Evolutionary conservation across 2,329 filamentous ascomycete species (phyloP), one percentile per base, ranked within the genome.

Genomic region (Lasiodiplodia gonubiensis): DNA sequence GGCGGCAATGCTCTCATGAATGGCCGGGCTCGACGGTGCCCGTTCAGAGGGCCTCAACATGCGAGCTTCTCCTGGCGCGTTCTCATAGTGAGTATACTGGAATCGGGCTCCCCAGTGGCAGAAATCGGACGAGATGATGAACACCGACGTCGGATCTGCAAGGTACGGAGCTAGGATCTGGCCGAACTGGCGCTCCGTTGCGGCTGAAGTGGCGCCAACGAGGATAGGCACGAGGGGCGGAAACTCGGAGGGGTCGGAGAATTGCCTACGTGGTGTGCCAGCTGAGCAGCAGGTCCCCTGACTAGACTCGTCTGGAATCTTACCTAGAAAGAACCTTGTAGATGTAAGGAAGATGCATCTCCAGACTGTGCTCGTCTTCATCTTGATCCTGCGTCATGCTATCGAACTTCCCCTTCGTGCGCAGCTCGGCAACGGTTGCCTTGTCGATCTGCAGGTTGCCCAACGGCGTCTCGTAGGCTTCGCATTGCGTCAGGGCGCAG

Each of bases 341-440:
- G 70, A 98, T 90, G 75, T 96, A 97, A 0, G 95, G 94, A 10
- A 98, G 85, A 73, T 99, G 95, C 91, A 99, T 97, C 82, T 99
- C 95, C 1, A 98, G 86, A 63, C 92, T 97, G 80, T 99, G 95
- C 79, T 99, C 95, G 5, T 87, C 86, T 69, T 93, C 87, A 74
- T 99, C 95, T 6, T 88, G 83, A 4, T 82, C 74, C 21, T 78
- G 80, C 1, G 86, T 87, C 83, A 97, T 95, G 64, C 85, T 82
- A 21, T 85, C 80, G 76, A 91, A 91, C 66, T 83, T 81, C n/a
- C 81, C 82, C 4, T 84, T 86, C 52, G 78, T 74, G 64, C 83
- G 75, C 21, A 92, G 79, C 69, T 83, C 76, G 46, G 82, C 72
- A 0, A 87, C 83, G 0, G 86, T 84, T 4, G 81, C 80, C 8